Conservation (phyloP, 2,329 filamentous ascomycete genomes). For the Aspergillus neotritici region DNA sequence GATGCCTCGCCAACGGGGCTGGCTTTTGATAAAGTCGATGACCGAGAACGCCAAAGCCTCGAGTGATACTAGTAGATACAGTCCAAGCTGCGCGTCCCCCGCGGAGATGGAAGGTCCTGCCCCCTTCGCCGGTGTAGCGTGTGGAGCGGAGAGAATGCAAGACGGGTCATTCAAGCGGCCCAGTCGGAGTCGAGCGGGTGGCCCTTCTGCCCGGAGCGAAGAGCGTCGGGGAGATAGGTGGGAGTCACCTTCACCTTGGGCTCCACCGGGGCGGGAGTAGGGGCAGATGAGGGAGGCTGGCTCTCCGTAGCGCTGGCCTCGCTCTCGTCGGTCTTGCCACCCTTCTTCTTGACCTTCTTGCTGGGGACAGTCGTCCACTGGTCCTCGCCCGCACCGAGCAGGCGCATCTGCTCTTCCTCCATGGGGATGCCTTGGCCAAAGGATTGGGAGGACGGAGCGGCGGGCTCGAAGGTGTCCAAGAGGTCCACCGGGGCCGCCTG, state of each 20-base stretch:
- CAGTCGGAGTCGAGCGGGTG: conserved; percentile 44
- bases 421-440: conserved; percentile 49
- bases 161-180: conserved; percentile 28
- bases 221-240: conserved; percentile 30
- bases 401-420: conserved; percentile 57
- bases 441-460: conserved; percentile 15
- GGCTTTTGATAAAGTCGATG: conserved; percentile 25
- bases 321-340: conserved; percentile 38
- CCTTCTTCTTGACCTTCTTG: conserved; percentile 52
- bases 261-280: conserved; percentile 23
- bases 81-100: conserved; percentile 12
- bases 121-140: not conserved
- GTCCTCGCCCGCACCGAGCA: conserved; percentile 47
- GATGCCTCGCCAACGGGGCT: conserved; percentile 15
- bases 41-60: conserved; percentile 31
- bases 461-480: conserved; percentile 41
- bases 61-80: conserved; percentile 30
- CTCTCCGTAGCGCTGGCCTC: conserved; percentile 40
- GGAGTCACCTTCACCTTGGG: conserved; percentile 33
- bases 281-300: conserved; percentile 19
- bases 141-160: conserved; percentile 8
- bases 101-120: not conserved
- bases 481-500: conserved; percentile 24
- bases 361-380: conserved; percentile 58
- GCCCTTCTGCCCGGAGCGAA: conserved; percentile 31